Base-by-base conservation (phyloP, 179 eudicot genomes). In the Camellia oleifera region DNA sequence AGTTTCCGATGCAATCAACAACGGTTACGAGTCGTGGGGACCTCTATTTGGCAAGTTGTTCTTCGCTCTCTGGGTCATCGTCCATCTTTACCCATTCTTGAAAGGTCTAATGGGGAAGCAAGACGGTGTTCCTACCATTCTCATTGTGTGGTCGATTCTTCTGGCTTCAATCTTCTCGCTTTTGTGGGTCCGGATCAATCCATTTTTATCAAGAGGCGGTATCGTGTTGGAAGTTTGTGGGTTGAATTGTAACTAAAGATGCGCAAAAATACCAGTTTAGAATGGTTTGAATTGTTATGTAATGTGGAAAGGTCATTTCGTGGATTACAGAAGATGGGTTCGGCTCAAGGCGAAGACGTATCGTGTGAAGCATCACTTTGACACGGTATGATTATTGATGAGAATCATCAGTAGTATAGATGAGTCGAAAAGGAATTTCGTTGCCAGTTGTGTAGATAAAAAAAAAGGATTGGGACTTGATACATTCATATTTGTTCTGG, bases 21-120 rank as follows among this genome's bases (percentile, higher is more conserved):
- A 92, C 23, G 98, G 98, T 32, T 95, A 95, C 40, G 97, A 95
- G 44, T 86, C 98, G 0, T 95, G 98, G 98, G 98, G 98, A 0
- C 97, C 97, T 0, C 91, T 95, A 4, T 95, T 95, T 40, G 98
- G 98, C 11, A 87, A 85, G 84, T 85, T 95, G 45, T 95, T 95
- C 88, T 95, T 95, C 67, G 94, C 98, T 23, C 76, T 95, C 20
- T 95, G 97, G 98, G 98, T 95, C 44, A 95, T 95, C 42, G 87
- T 90, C 86, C 98, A 95, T 86, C 88, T 95, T 20, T 95, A 95
- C 89, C 98, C 98, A 46, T 95, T 95, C 93, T 92, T 95, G 74
- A 95, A 95, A 85, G 98, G 98, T 81, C 61, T 93, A 82, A 90
- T 95, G 97, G 98, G 97, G 42, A 91, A 82, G 69, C 98, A 95